Conservation (phyloP, 2,329 filamentous ascomycete genomes). For the Phyllosticta citribraziliensis region DNA sequence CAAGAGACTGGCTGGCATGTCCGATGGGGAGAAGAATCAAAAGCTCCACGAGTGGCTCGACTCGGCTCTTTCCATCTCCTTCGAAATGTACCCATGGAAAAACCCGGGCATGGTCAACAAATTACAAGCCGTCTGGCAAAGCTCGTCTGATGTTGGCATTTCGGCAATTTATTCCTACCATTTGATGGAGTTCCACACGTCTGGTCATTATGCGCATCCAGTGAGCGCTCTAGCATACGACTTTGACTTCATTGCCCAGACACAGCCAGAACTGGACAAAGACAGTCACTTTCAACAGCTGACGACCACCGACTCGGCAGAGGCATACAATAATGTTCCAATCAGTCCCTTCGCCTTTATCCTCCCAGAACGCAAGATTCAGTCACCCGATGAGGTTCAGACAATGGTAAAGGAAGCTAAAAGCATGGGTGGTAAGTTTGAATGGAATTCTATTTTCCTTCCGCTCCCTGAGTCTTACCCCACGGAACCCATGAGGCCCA, state of each 20-base stretch:
- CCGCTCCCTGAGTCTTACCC: background rate
- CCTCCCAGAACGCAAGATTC: background rate
- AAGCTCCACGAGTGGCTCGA: background rate
- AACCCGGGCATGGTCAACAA: background rate
- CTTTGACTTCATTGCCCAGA: background rate
- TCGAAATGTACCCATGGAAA: background rate
- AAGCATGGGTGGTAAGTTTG: no score
- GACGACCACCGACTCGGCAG: background rate
- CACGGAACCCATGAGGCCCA: background rate
- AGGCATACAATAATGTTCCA: background rate
- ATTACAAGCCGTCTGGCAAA: background rate
- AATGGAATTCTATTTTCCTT: background rate
- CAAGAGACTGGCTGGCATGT: conserved; percentile 15
- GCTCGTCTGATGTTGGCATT: no score
- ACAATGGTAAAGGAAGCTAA: background rate
- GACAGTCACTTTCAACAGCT: background rate
- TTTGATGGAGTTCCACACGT: background rate
- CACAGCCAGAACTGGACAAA: background rate
- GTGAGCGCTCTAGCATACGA: background rate
- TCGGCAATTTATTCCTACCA: background rate
- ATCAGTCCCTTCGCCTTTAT: conserved; percentile 1
- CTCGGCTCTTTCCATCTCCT: background rate
- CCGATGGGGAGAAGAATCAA: conserved; percentile 21
- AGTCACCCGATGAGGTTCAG: background rate
- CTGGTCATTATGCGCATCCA: background rate